Conservation (phyloP, 805 yeast genomes). For the Pichia nanzhaoensis region DNA sequence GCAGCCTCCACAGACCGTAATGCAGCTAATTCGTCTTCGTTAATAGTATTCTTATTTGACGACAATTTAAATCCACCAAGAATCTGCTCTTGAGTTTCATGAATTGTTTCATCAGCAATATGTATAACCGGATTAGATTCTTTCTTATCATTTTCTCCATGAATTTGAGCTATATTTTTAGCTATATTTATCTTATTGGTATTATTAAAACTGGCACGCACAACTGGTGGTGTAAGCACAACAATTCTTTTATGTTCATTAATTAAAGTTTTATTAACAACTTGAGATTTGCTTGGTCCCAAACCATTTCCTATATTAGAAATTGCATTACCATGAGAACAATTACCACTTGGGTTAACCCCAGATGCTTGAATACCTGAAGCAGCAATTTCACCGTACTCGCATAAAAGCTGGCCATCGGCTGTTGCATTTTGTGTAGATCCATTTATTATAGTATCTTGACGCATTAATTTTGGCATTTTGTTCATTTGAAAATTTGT, state of each 20-base stretch:
- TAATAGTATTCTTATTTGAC: constrained; percentile 1
- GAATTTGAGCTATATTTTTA: background rate
- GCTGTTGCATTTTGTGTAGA: constrained; percentile 5
- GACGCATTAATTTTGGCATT: constrained; percentile 20
- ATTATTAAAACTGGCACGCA: no score
- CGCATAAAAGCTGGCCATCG: constrained; percentile 26
- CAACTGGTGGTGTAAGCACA: constrained; percentile 10
- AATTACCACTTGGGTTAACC: constrained; percentile 18
- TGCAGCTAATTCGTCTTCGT: constrained; percentile 12
- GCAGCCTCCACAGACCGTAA: constrained; percentile 13
- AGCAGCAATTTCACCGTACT: constrained; percentile 52
- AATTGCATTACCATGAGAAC: constrained; percentile 20
- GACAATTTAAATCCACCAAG: background rate
- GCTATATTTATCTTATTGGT: no score
- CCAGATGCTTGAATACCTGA: constrained; percentile 40
- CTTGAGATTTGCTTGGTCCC: constrained; percentile 54
- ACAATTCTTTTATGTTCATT: constrained; percentile 25
- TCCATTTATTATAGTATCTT: constrained; percentile 13
- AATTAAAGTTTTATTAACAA: constrained; percentile 43
- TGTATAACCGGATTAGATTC: background rate
- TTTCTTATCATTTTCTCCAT: background rate
- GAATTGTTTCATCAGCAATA: background rate
- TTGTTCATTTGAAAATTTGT: background rate
- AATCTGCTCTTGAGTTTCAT: constrained; percentile 1
- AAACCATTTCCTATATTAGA: constrained; percentile 46